Conservation (phyloP, 2,329 filamentous ascomycete genomes). For the Mollisiaceae sp. region DNA sequence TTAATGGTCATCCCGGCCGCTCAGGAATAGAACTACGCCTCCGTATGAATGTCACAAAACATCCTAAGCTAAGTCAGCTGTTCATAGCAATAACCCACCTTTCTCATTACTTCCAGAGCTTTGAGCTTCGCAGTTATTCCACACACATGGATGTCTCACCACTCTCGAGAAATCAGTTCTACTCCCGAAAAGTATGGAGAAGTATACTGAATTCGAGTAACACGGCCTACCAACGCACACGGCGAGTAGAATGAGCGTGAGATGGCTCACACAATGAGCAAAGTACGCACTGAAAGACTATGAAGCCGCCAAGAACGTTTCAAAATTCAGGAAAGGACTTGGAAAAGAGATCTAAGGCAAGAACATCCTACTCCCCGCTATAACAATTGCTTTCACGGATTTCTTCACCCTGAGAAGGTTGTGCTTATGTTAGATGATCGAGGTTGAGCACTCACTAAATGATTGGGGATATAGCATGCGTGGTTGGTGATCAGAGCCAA, state of each 20-base stretch:
- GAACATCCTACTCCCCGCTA: neutral
- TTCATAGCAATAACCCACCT: too few species aligned
- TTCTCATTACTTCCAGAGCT: too few species aligned
- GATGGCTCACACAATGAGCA: slow-evolving; percentile 34
- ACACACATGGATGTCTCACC: too few species aligned
- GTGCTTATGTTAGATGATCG: neutral
- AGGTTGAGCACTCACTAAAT: neutral
- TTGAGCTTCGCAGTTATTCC: too few species aligned
- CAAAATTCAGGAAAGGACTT: slow-evolving; percentile 23
- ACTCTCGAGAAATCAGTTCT: too few species aligned
- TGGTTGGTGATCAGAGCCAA: slow-evolving; percentile 24
- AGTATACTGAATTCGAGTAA: too few species aligned
- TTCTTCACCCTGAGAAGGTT: neutral
- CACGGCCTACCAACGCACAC: slow-evolving; percentile 34
- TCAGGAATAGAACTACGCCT: slow-evolving; percentile 32
- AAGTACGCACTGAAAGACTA: slow-evolving; percentile 29
- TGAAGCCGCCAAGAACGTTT: slow-evolving; percentile 33
- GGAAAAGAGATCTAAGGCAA: slow-evolving; percentile 16
- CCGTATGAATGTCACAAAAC: slow-evolving; percentile 33
- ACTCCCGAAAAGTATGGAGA: too few species aligned
- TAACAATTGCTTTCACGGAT: neutral
- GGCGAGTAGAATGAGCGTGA: slow-evolving; percentile 35
- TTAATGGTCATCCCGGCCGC: slow-evolving; percentile 18
- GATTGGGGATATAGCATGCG: slow-evolving; percentile 7
- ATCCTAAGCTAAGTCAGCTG: too few species aligned